Conservation (phyloP, 495 filamentous ascomycete genomes). For the Xylaria cubensis region DNA sequence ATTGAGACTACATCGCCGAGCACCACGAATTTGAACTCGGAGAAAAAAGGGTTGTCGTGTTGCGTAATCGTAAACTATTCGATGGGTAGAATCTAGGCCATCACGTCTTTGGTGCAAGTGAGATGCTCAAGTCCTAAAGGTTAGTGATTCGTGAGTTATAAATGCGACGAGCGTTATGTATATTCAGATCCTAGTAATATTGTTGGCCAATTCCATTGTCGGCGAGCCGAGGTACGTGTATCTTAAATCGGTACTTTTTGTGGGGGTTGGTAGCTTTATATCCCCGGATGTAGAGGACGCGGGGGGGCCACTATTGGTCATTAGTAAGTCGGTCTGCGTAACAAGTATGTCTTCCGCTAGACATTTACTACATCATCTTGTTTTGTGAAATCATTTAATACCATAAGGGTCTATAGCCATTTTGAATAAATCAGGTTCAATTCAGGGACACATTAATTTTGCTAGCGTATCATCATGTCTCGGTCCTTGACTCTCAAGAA, state of each 20-base stretch:
- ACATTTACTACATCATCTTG: neutral
- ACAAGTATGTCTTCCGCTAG: neutral
- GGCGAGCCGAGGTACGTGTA: constrained; percentile 11
- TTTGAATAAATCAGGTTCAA: neutral
- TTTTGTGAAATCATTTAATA: neutral
- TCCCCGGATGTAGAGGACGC: constrained; percentile 4
- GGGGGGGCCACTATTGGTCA: neutral
- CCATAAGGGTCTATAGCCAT: neutral
- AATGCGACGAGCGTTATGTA: neutral
- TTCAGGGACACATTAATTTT: neutral
- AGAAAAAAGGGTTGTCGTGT: neutral
- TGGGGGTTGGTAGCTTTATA: constrained; percentile 3
- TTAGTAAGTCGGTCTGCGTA: constrained; percentile 10
- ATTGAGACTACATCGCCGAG: neutral
- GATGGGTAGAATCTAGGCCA: neutral
- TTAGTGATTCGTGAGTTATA: neutral
- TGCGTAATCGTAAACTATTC: neutral
- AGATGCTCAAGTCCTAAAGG: neutral
- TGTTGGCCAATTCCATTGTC: neutral
- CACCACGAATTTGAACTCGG: neutral
- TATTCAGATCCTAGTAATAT: neutral
- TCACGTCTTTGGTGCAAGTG: neutral
- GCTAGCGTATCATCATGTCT: constrained; percentile 44
- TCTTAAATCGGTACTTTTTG: constrained; percentile 2
- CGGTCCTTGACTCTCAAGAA: constrained; percentile 58